A percentile compares a stretch with the other conserved stretches of the same genome.
Conservation (phyloP, 2,329 filamentous ascomycete species). For the Colletotrichum echinochloae region DNA sequence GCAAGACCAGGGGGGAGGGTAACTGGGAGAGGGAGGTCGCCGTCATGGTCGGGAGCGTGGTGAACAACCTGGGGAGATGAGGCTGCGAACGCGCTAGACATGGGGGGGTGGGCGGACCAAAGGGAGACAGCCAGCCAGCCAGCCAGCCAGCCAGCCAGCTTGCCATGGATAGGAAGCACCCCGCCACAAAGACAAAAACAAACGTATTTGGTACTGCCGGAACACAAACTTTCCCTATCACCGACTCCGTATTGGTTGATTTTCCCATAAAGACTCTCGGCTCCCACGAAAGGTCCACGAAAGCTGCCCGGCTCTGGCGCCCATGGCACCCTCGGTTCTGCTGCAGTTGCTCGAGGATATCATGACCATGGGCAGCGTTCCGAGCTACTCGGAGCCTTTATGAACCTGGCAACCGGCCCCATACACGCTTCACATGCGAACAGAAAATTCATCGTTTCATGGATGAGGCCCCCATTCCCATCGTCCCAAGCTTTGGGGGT, state of each 20-base stretch:
- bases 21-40: slow-evolving; percentile 91
- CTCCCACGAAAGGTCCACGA: not conserved
- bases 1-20: slow-evolving; percentile 56
- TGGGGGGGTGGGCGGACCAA: not conserved
- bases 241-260: not conserved
- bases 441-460: not conserved
- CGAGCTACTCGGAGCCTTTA: not conserved
- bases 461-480: too few relatives aligned
- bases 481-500: not conserved
- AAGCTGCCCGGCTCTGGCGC: too few relatives aligned
- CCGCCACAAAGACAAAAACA: not conserved
- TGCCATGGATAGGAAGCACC: not conserved
- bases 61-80: slow-evolving; percentile 66
- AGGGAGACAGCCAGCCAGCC: not conserved
- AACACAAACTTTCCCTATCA: not conserved
- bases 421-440: not conserved
- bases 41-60: slow-evolving; percentile 91
- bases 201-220: not conserved
- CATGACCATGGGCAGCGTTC: not conserved
- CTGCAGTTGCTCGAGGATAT: not conserved
- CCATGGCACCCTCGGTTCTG: not conserved
- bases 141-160: not conserved
- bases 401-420: too few relatives aligned
- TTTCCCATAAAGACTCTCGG: not conserved
- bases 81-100: not conserved